These are phyloP conservation scores for Talaromyces nanjingensis DNA, from an alignment of 495 filamentous ascomycete genomes.

Conservation along the genomic window DNA sequence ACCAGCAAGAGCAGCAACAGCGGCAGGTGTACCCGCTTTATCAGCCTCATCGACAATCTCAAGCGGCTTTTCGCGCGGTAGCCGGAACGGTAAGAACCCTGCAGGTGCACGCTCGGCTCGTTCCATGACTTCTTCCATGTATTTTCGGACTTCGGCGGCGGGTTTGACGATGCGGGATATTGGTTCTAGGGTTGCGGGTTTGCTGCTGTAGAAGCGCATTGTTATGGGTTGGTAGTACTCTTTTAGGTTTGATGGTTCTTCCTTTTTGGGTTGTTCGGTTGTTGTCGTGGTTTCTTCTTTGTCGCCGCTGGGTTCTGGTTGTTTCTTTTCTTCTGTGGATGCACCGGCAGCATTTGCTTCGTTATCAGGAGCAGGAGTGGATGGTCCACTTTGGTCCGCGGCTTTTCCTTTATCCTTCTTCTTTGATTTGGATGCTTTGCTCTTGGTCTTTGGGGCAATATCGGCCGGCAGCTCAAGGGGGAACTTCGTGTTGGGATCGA, in stretches of 20 bases:
- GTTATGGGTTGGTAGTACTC: conserved; percentile 93
- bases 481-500: conserved; percentile 39
- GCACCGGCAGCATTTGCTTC: background rate
- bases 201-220: conserved; percentile 60
- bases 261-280: background rate
- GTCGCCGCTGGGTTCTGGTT: conserved; percentile 6
- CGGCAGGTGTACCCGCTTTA: background rate
- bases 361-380: conserved; percentile 4
- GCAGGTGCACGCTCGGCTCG: conserved; percentile 64
- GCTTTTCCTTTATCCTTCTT: conserved; percentile 27
- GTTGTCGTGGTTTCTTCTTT: background rate
- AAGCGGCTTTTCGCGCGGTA: conserved; percentile 42
- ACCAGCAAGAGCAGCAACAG: background rate
- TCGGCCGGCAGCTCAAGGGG: conserved; percentile 27
- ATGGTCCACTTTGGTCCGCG: conserved; percentile 19
- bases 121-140: conserved; percentile 82
- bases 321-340: background rate
- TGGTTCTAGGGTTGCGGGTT: conserved; percentile 60
- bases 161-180: conserved; percentile 73
- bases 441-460: conserved; percentile 20
- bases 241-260: conserved; percentile 26
- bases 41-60: conserved; percentile 13
- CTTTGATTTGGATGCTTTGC: conserved; percentile 32
- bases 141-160: conserved; percentile 66
- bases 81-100: conserved; percentile 56